Evolutionary conservation across 2,329 filamentous ascomycete species (phyloP), one percentile per base, ranked within the genome.

Genomic region (Fusarium devonianum): DNA sequence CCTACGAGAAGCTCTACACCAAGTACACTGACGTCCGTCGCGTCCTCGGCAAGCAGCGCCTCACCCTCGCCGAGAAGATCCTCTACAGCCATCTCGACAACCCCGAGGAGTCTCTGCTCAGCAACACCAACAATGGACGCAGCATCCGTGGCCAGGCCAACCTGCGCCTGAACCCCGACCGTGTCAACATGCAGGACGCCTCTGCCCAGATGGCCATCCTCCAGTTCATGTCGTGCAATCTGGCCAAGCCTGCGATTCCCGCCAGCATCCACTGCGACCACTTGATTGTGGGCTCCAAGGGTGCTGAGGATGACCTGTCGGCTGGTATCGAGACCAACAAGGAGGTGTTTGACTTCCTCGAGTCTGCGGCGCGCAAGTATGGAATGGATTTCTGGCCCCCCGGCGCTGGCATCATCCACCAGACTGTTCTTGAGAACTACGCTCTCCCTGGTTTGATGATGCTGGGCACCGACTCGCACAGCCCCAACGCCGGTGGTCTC

Each of bases 261-360:
- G 93, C 94, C 37, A 97, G 92, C 72, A 97, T 97, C 64, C 94
- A 99, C 78, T 99, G 94, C 75, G 94, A 99, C 77, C 94, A 99
- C 73, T 87, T 99, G 86, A 97, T 99, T 75, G 93, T 97, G 21
- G 94, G 93, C 47, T 88, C 95, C 74, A 89, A 87, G 69, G 94
- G 94, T 50, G 94, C 93, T 25, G 87, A 93, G 65, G 83, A 85
- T 17, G 94, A 99, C 75, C 76, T 99, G 55, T 84, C 88, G 19
- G 84, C 87, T 22, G 94, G 92, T 30, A 95, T 99, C 56, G 81
- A 87, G 73, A 88, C 89, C 35, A 99, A 99, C 74, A 92, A 92
- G 72, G 94, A 99, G 78, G 92, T 99, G 1, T 99, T 97, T 70
- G 91, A 96, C 73, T 99, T 99, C 72, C 75, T 99, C 48, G 93